Evolutionary conservation across 176 grass and related monocot genomes (phyloP), one percentile per base, ranked within the genome.

Genomic region (Oryza rufipogon): DNA sequence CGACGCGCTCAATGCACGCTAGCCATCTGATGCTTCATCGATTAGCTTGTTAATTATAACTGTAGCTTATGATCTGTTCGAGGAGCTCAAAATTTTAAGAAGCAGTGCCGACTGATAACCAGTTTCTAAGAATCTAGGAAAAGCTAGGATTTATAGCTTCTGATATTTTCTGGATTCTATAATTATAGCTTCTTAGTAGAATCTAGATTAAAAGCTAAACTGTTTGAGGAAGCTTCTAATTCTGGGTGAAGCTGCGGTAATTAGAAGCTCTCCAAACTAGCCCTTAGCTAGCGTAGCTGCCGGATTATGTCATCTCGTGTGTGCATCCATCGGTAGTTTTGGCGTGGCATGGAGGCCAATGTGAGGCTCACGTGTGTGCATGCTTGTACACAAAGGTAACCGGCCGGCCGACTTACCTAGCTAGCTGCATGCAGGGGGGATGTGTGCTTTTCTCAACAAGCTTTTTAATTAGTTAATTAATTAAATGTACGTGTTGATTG

Each of bases 311-410:
- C 13, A 16, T 44, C 1, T 44, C 1, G 42, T 48, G 72, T 54
- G 78, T 47, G 28, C 13, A 30, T 70, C 72, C 39, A 46, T 46
- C 75, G 30, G 30, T 3, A 32, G 30, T 32, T 32, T 32, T 32
- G 63, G 19, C 78, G 63, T 2, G 8, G 7, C 20, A 63, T 63
- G 58, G 58, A 9, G 22, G 20, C 64, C 77, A 56, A 56, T 23
- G 60, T 23, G 71, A 67, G 33, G 63, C 66, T 68, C 14, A 64
- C 60, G 75, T 63, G 66, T 34, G 72, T 81, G 47, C 71, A 76
- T 28, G 73, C 76, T 80, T 86, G 20, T 39, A 36, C 76, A 80
- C 41, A 54, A 86, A 86, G 33, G 28, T 20, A 66, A 65, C 33
- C 28, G n/a, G n/a, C 58, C 39, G 39, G 7, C 39, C 39, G 39